Percentiles rank a stretch among this genome's conserved stretches.
Evolutionary conservation across 2,329 filamentous ascomycete species (phyloP).

Genomic region (Neopestalotiopsis rosae): DNA sequence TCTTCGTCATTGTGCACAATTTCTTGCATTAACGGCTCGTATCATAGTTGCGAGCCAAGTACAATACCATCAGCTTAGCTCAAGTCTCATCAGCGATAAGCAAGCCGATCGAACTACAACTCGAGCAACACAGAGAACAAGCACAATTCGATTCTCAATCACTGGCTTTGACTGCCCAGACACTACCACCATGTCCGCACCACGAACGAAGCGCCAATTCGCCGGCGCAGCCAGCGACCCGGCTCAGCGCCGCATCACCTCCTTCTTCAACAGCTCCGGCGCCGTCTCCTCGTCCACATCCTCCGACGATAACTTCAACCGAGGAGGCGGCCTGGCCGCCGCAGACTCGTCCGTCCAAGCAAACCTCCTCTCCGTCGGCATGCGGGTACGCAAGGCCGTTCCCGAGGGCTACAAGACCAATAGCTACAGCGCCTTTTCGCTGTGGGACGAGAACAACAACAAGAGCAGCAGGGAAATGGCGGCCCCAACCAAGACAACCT

Average conservation of each 20-base stretch:
- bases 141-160: not conserved
- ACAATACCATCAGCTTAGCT: not conserved
- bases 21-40: slow-evolving; percentile 7
- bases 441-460: slow-evolving; percentile 50
- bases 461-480: not conserved
- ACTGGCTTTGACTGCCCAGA: too few species aligned
- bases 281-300: slow-evolving; percentile 22
- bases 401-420: slow-evolving; percentile 92
- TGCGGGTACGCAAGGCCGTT: slow-evolving; percentile 92
- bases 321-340: not conserved
- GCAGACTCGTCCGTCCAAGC: slow-evolving; percentile 66
- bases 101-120: not conserved
- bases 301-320: slow-evolving; percentile 39
- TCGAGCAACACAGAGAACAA: not conserved
- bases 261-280: slow-evolving; percentile 55
- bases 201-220: slow-evolving; percentile 66
- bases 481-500: slow-evolving; percentile 17
- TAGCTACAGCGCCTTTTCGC: slow-evolving; percentile 54
- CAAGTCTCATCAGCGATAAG: not conserved
- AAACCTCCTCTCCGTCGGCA: slow-evolving; percentile 88
- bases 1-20: slow-evolving; percentile 10
- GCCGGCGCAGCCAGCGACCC: slow-evolving; percentile 63
- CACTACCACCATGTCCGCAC: slow-evolving; percentile 51
- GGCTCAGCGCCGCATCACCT: slow-evolving; percentile 67
- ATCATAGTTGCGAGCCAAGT: not conserved